Conservation (phyloP, 2,329 filamentous ascomycete genomes). For the Ophiobolus disseminans region DNA sequence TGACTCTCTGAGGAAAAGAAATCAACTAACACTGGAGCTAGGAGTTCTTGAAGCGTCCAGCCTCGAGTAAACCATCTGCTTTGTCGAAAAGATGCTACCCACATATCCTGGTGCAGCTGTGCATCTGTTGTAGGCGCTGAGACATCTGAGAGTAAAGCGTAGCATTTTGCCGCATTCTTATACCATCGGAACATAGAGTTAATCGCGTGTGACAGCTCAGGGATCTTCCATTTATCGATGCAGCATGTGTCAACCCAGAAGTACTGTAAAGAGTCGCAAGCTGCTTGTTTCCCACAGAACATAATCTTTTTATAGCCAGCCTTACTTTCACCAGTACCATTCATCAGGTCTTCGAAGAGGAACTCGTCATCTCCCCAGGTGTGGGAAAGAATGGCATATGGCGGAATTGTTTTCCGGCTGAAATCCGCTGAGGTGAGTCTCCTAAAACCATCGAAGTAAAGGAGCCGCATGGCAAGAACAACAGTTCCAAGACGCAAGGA, state of each 20-base stretch:
- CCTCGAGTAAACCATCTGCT: slow-evolving; percentile 13
- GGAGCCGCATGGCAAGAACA: not conserved
- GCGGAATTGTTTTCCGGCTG: not conserved
- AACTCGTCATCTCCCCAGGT: not conserved
- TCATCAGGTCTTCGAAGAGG: not conserved
- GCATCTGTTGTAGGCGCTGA: not conserved
- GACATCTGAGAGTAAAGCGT: not conserved
- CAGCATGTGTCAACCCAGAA: slow-evolving; percentile 34
- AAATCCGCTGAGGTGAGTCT: not conserved
- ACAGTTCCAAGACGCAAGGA: no score
- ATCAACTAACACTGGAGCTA: slow-evolving; percentile 19
- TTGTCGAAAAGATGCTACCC: slow-evolving; percentile 10
- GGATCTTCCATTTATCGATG: slow-evolving; percentile 24
- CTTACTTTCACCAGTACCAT: not conserved
- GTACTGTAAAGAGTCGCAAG: slow-evolving; percentile 25
- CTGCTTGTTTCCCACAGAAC: slow-evolving; percentile 24
- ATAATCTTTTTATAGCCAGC: not conserved
- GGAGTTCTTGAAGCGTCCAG: not conserved
- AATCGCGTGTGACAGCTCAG: not conserved
- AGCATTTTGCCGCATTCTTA: not conserved
- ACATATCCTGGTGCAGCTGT: not conserved
- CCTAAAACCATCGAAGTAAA: not conserved
- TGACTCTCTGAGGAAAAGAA: slow-evolving; percentile 22
- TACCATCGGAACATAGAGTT: not conserved
- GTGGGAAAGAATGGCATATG: not conserved